Evolutionary conservation across 2,329 filamentous ascomycete genomes (phyloP).

Genomic region (Botrytis squamosa): DNA sequence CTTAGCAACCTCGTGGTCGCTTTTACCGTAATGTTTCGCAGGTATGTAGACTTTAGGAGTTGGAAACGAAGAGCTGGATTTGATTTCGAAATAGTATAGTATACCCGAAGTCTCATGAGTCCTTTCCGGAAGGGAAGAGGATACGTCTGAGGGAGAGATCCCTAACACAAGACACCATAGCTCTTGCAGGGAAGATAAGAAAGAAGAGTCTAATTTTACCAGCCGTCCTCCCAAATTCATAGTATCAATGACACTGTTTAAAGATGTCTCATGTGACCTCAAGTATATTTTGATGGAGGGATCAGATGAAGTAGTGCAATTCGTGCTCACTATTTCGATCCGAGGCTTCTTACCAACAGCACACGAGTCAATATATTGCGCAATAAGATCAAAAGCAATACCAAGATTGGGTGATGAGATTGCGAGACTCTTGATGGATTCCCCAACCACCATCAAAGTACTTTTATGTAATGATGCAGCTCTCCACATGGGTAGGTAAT

Average conservation of each 20-base stretch:
- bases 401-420: no score
- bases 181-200: neutral
- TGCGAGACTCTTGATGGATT: no score
- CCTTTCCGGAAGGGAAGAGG: neutral
- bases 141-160: neutral
- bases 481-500: no score
- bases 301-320: neutral
- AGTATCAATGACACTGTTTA: neutral
- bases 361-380: neutral
- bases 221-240: neutral
- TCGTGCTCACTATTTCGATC: no score
- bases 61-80: neutral
- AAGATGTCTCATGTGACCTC: neutral
- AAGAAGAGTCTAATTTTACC: neutral
- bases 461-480: no score
- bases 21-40: neutral
- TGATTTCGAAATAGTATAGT: slow-evolving; percentile 1
- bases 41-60: neutral
- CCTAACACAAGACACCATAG: neutral
- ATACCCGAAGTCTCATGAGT: neutral
- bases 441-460: no score
- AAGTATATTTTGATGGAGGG: neutral
- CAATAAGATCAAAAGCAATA: no score
- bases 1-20: neutral
- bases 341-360: neutral